Conservation (phyloP, 257 asterid species). For the Gardenia jasminoides region DNA sequence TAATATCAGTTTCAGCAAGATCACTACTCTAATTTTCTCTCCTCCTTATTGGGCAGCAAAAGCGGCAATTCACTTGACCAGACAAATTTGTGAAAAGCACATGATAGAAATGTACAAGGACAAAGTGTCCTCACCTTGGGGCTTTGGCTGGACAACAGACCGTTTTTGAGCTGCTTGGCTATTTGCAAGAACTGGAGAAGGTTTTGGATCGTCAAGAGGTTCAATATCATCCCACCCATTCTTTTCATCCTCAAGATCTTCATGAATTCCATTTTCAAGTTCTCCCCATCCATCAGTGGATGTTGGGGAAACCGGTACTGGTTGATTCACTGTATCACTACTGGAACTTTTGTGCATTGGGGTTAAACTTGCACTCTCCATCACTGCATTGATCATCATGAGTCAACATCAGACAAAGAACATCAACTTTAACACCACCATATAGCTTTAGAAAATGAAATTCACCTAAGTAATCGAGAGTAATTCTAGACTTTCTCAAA, state of each 20-base stretch:
- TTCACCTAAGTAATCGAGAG: neutral
- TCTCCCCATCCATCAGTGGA: constrained; percentile 98
- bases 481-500: neutral
- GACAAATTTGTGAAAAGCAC: constrained; percentile 5
- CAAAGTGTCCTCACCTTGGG: constrained; percentile 48
- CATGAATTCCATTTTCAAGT: constrained; percentile 68
- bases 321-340: constrained; percentile 48
- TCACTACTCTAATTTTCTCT: neutral
- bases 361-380: constrained; percentile 41
- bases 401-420: constrained; percentile 27
- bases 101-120: neutral
- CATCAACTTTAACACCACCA: constrained; percentile 6
- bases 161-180: constrained; percentile 93
- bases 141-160: constrained; percentile 66
- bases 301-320: constrained; percentile 64
- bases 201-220: constrained; percentile 77
- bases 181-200: constrained; percentile 73
- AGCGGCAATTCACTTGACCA: neutral
- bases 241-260: constrained; percentile 51
- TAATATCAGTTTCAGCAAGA: neutral
- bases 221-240: constrained; percentile 97
- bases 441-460: constrained; percentile 1
- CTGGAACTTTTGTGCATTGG: constrained; percentile 52
- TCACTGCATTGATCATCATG: constrained; percentile 38
- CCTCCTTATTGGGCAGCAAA: neutral